Percentiles rank a stretch among this genome's conserved stretches.
phyloP scores from a whole-genome alignment of 2,329 filamentous ascomycete genomes.

The Ophiostoma sp. region DNA sequence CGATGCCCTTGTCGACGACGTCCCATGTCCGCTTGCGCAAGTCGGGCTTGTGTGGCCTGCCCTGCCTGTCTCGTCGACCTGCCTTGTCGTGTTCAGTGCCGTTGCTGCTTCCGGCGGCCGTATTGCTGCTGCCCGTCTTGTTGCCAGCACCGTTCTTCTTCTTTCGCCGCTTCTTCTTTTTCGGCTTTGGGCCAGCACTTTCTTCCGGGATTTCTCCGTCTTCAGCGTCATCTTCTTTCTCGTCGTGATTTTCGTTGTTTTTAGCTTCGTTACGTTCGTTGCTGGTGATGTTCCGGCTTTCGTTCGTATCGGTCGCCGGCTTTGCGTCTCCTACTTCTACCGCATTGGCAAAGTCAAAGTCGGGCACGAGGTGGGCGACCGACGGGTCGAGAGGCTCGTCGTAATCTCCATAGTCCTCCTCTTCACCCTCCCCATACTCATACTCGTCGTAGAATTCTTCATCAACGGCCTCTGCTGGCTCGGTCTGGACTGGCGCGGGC shows the following conservation, averaged over 20 bases:
- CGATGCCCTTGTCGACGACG: conserved; percentile 56
- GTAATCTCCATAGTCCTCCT: conserved; percentile 67
- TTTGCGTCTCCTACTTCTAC: background rate
- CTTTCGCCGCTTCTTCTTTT: conserved; percentile 21
- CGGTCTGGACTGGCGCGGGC: background rate
- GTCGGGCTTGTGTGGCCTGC: conserved; percentile 41
- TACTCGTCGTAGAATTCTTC: conserved; percentile 66
- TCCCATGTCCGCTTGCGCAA: conserved; percentile 64
- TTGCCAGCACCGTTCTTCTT: conserved; percentile 34
- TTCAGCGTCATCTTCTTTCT: background rate
- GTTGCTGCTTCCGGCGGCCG: conserved; percentile 29
- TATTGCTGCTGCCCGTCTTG: conserved; percentile 27
- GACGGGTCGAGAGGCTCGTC: conserved; percentile 16
- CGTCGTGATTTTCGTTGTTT: background rate
- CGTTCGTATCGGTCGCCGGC: background rate
- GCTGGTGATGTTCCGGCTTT: background rate
- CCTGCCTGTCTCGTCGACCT: conserved; percentile 29
- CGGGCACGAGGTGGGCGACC: conserved; percentile 11
- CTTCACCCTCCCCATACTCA: background rate
- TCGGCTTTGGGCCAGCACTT: conserved; percentile 29
- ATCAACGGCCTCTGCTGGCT: background rate
- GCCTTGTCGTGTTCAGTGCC: conserved; percentile 36
- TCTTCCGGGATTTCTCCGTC: conserved; percentile 23
- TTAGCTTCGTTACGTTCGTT: conserved; percentile 22
- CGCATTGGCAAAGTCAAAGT: background rate